Percentiles rank a stretch among this genome's conserved stretches.
Conservation (phyloP, 495 filamentous ascomycete genomes). For the Penicillium crystallinum region DNA sequence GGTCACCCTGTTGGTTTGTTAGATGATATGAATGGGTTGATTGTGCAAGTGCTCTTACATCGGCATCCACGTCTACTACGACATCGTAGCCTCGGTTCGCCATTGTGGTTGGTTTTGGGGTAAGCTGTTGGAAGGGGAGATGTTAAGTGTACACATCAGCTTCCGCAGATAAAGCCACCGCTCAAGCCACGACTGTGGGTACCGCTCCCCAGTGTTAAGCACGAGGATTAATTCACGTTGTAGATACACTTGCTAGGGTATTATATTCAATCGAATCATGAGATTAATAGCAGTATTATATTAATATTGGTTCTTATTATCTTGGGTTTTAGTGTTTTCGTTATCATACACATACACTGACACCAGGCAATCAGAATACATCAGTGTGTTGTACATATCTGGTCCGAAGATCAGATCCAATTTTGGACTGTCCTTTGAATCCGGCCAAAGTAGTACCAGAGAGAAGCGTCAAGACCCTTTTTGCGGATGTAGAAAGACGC, state of each 20-base stretch:
- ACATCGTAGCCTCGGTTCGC: conserved; percentile 89
- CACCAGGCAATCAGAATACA: background rate
- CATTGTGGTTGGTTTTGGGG: conserved; percentile 48
- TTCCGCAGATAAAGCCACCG: conserved; percentile 24
- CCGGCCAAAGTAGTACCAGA: conserved; percentile 34
- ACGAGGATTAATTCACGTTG: background rate
- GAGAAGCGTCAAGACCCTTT: conserved; percentile 38
- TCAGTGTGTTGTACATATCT: background rate
- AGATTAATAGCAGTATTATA: background rate
- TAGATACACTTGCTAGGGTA: too few species aligned
- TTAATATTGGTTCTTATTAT: background rate
- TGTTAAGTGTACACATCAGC: conserved; percentile 29
- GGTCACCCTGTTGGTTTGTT: conserved; percentile 65
- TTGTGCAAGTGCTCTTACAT: conserved; percentile 47
- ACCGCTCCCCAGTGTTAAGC: background rate
- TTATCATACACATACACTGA: background rate
- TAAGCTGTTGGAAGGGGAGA: conserved; percentile 15
- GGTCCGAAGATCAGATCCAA: conserved; percentile 5
- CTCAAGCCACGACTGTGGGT: conserved; percentile 21
- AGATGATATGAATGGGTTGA: conserved; percentile 4
- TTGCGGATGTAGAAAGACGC: conserved; percentile 49
- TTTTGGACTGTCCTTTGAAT: conserved; percentile 22
- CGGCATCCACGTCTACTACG: conserved; percentile 92
- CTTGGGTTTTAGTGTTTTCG: background rate
- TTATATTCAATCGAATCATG: too few species aligned